Conservation (phyloP, 2,329 filamentous ascomycete genomes). For the Alternaria postmessia region DNA sequence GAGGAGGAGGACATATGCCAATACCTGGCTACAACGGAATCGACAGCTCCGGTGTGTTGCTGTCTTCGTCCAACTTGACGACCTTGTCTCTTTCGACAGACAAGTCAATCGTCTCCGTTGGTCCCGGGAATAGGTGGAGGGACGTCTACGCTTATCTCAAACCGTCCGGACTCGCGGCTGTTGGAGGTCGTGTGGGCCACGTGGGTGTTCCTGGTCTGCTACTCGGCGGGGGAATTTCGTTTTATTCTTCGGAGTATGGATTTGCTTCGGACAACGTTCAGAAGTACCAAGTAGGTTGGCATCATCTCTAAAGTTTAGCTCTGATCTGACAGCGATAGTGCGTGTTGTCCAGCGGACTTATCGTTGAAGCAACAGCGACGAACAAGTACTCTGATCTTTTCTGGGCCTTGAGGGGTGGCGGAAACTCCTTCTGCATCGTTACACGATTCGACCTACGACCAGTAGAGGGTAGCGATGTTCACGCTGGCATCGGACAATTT, state of each 20-base stretch:
- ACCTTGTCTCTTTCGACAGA: constrained; percentile 32
- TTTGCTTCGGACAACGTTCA: constrained; percentile 32
- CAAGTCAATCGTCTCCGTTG: constrained; percentile 33
- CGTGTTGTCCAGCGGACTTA: constrained; percentile 35
- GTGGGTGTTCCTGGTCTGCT: constrained; percentile 43
- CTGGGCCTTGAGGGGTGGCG: constrained; percentile 43
- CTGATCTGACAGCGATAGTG: constrained; percentile 18
- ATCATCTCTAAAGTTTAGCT: neutral
- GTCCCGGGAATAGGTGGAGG: constrained; percentile 42
- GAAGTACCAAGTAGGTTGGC: constrained; percentile 27
- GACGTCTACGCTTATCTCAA: constrained; percentile 41
- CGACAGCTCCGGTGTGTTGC: constrained; percentile 24
- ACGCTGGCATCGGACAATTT: constrained; percentile 26
- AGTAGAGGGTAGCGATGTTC: constrained; percentile 16
- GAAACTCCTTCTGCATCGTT: constrained; percentile 35
- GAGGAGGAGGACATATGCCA: constrained; percentile 36
- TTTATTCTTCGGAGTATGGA: constrained; percentile 28
- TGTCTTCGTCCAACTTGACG: constrained; percentile 30
- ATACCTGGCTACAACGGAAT: constrained; percentile 29
- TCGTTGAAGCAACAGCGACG: constrained; percentile 30
- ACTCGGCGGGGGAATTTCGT: constrained; percentile 38
- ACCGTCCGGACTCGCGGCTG: constrained; percentile 27
- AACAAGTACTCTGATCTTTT: constrained; percentile 41
- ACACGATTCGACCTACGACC: constrained; percentile 28
- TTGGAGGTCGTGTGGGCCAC: constrained; percentile 39